Percentiles rank a stretch among this genome's conserved stretches.
phyloP scores from a whole-genome alignment of 2,329 filamentous ascomycete genomes.

The Aspergillaceae sp. region DNA sequence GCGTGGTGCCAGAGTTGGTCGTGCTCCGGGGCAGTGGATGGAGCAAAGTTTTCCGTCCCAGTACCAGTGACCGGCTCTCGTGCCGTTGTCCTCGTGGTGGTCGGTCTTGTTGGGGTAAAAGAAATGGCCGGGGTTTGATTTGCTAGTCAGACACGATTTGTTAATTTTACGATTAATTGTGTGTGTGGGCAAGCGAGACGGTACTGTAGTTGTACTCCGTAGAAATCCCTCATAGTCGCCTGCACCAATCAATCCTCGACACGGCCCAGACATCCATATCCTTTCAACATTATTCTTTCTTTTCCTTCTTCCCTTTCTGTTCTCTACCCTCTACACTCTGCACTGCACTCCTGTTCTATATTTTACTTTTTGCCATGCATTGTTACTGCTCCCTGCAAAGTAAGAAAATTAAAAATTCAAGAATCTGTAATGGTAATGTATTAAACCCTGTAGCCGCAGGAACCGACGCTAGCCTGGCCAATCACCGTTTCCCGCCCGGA shows the following conservation, averaged over 20 bases:
- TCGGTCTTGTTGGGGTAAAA: no score
- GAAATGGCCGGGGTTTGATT: background rate
- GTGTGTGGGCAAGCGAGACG: conserved; percentile 1
- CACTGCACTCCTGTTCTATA: conserved; percentile 1
- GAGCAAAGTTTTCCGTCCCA: background rate
- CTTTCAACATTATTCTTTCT: background rate
- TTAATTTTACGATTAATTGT: conserved; percentile 3
- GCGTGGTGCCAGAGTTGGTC: background rate
- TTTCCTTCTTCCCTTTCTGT: conserved; percentile 5
- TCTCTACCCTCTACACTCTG: conserved; percentile 2
- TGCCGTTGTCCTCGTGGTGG: background rate
- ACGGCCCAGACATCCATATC: background rate
- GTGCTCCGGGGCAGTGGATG: no score
- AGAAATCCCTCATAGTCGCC: conserved; percentile 16
- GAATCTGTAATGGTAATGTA: background rate
- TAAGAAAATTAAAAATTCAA: conserved; percentile 1
- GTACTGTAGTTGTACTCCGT: background rate
- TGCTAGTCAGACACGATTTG: background rate
- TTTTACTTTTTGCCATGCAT: conserved; percentile 1
- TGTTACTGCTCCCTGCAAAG: background rate
- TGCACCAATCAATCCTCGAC: background rate
- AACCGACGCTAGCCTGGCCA: conserved; percentile 13
- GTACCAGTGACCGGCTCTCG: background rate
- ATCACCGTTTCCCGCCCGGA: conserved; percentile 3
- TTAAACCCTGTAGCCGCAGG: conserved; percentile 15